Conservation (phyloP, 371 early-diverging fungal genomes). For the Mucor velutinosus region DNA sequence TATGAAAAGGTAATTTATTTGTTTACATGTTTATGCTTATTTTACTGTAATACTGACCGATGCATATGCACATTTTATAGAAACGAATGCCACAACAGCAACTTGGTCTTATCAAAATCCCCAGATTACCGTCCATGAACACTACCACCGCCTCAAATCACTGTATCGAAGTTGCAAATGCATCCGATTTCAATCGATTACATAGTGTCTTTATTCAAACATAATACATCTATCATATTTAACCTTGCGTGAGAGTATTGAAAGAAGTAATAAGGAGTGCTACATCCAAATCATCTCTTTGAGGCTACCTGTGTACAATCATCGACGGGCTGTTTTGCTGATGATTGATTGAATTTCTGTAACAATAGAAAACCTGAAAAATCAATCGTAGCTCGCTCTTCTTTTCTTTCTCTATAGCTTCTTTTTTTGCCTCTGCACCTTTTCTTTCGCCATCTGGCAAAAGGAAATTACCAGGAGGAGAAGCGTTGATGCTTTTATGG, state of each 20-base stretch:
- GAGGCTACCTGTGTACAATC: too few species aligned
- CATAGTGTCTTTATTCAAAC: constrained; percentile 42
- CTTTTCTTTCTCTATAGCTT: too few species aligned
- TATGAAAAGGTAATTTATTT: constrained; percentile 16
- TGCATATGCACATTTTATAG: not conserved
- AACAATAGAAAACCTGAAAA: not conserved
- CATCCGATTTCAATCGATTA: constrained; percentile 39
- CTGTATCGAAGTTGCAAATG: constrained; percentile 33
- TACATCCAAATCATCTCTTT: too few species aligned
- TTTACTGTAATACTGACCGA: constrained; percentile 2
- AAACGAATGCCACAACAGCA: not conserved
- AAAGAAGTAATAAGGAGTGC: too few species aligned
- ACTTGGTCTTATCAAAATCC: constrained; percentile 21
- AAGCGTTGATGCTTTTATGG: too few species aligned
- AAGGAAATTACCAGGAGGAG: too few species aligned
- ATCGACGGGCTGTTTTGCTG: too few species aligned
- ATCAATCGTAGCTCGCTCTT: too few species aligned
- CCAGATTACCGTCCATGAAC: not conserved
- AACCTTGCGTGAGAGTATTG: not conserved
- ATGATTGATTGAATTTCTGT: too few species aligned
- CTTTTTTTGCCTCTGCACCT: too few species aligned
- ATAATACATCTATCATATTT: constrained; percentile 7
- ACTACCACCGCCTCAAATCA: constrained; percentile 7
- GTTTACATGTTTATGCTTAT: not conserved
- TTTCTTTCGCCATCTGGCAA: too few species aligned